Evolutionary conservation across 768 basidiomycete genomes (phyloP), one percentile per base, ranked within the genome.

Genomic region (Amanita polypyramis): DNA sequence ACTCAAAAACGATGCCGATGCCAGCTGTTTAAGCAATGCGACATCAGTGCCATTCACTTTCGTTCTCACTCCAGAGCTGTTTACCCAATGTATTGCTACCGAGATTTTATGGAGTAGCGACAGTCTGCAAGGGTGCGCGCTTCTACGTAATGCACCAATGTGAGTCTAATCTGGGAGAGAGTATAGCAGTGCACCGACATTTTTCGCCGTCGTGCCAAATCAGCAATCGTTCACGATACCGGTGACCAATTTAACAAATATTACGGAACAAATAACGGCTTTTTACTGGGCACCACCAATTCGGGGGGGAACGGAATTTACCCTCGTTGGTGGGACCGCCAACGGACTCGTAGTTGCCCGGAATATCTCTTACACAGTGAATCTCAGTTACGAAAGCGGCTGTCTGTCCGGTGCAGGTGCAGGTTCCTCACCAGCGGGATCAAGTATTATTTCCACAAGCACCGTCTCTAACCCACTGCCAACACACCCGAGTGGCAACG

Each of bases 171-270:
- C 19, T n/a, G n/a, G 23, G 5, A n/a, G 19, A 23, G 10, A 40
- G 11, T n/a, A 27, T 19, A 7, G 36, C 51, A 84, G 84, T 8
- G 75, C 59, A 1, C 72, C 78, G 15, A 71, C 60, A 29, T 85
- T 85, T 60, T 66, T 77, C 21, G 84, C 83, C 3, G 67, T 86
- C 35, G 87, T 89, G 21, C 87, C 88, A 1, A 86, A 85, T 1
- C 85, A 86, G 8, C 67, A 84, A 43, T 85, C 85, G 0, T 85
- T 89, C 58, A 55, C 67, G 5, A 73, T 89, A 32, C 80, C 27
- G 10, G 29, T 19, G n/a, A 30, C 10, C 20, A 43, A 30, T 29
- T 14, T 32, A 11, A 17, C 5, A 9, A n/a, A 43, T 42, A 10
- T 3, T 11, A 30, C 25, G 21, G 11, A 5, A 12, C 21, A 19